These are phyloP conservation scores for Cladosporium sphaerospermum DNA, from an alignment of 2,329 filamentous ascomycete species.

Conservation along the genomic window DNA sequence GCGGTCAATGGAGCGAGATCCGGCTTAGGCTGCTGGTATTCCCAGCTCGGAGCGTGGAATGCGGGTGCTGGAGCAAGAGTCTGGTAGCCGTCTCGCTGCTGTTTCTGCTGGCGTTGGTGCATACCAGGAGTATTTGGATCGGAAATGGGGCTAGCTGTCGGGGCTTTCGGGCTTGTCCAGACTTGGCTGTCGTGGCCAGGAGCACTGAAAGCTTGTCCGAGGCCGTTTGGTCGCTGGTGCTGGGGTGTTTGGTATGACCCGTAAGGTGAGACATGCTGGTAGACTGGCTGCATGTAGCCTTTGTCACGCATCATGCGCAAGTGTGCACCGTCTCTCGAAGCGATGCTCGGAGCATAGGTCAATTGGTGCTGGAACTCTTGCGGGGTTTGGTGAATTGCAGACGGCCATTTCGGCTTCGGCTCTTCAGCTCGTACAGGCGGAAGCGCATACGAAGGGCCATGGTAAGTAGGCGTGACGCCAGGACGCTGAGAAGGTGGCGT, in stretches of 20 bases:
- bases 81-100: slow-evolving; percentile 12
- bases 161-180: slow-evolving; percentile 27
- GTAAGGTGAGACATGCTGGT: slow-evolving; percentile 8
- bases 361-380: slow-evolving; percentile 34
- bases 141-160: slow-evolving; percentile 28
- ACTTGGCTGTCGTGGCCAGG: neutral
- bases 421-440: slow-evolving; percentile 12
- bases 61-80: neutral
- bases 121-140: slow-evolving; percentile 24
- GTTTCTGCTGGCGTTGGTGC: slow-evolving; percentile 11
- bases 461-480: slow-evolving; percentile 4
- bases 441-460: neutral
- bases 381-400: slow-evolving; percentile 33
- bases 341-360: slow-evolving; percentile 20
- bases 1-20: slow-evolving; percentile 5
- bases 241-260: slow-evolving; percentile 1
- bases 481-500: slow-evolving; percentile 30
- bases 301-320: slow-evolving; percentile 30
- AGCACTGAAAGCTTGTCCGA: neutral
- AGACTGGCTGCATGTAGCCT: slow-evolving; percentile 19
- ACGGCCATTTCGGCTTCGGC: slow-evolving; percentile 9
- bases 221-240: slow-evolving; percentile 15
- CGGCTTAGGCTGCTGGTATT: neutral
- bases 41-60: neutral
- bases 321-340: slow-evolving; percentile 28